These are phyloP conservation scores for Aspergillus steynii DNA, from an alignment of 495 filamentous ascomycete genomes.

Conservation along the genomic window DNA sequence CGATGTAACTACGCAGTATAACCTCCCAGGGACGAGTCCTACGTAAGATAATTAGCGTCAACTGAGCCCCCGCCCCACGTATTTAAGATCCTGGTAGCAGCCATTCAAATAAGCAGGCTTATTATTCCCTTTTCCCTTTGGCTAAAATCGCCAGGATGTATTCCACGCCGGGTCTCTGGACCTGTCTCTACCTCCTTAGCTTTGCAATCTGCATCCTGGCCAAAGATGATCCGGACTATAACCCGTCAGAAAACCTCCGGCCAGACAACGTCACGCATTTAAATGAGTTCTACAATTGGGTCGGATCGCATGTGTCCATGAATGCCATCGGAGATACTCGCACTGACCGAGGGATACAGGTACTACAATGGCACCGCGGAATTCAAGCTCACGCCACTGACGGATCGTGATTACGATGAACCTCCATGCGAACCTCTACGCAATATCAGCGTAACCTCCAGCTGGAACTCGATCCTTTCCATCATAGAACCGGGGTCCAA, in stretches of 20 bases:
- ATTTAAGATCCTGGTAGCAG: too few relatives aligned
- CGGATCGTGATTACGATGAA: neutral
- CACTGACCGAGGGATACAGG: neutral
- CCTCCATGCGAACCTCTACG: neutral
- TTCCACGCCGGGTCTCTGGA: too few relatives aligned
- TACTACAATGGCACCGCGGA: conserved; percentile 6
- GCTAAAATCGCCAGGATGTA: too few relatives aligned
- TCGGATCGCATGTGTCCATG: neutral
- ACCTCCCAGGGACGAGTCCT: too few relatives aligned
- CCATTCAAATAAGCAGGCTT: too few relatives aligned
- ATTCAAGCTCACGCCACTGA: neutral
- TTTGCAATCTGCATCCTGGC: neutral
- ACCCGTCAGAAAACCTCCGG: neutral
- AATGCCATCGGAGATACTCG: neutral
- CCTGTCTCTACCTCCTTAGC: too few relatives aligned
- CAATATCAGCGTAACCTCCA: neutral
- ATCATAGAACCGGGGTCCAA: neutral
- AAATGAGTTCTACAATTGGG: conserved; percentile 1
- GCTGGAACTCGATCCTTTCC: neutral
- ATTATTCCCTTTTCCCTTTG: too few relatives aligned
- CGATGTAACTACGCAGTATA: too few relatives aligned
- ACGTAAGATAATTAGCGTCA: too few relatives aligned
- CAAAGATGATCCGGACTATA: neutral
- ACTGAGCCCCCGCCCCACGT: too few relatives aligned
- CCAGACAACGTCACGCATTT: conserved; percentile 4